Base-by-base conservation (phyloP, 106 monocot species). In the Phalaenopsis equestris region DNA sequence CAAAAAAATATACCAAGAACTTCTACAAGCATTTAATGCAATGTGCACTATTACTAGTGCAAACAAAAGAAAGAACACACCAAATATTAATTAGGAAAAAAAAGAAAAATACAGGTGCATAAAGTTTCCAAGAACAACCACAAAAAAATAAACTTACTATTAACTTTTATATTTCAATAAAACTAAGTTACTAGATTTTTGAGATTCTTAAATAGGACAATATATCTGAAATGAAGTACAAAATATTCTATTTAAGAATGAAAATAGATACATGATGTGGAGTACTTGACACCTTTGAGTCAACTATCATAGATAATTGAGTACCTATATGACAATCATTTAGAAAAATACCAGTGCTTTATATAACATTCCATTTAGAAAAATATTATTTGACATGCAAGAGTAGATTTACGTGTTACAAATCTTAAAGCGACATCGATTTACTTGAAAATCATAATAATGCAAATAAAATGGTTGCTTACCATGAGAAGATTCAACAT, bases 401-500 rank as follows among this genome's bases (percentile, higher is more conserved):
- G 21, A 57, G 4, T 3, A 57, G 18, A 1, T 61, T 61, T 61
- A 8, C 61, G 5, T 61, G 14, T 21, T 61, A 8, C 57, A 57
- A 4, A 17, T 57, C 15, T 19, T 57, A 16, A 57, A 57, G 18
- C 57, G 3, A 4, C 2, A 2, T 57, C 5, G 11, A 18, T 57
- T 57, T 57, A 12, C 18, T 15, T 9, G 12, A 57, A 57, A 5
- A 61, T 4, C 21, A 61, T 61, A 70, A 70, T 12, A 38, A 8
- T 23, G 3, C 67, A 8, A 23, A 67, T n/a, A 8, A 81, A 10
- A 55, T 19, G 1, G 1, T 9, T 12, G 36, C 87, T 81, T 84
- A 89, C 89, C 86, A 84, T 83, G 80, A 75, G 89, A 89, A 42
- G 89, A 84, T 52, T 89, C 86, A 41, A 89, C 84, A 81, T 89